A percentile compares a stretch with the other conserved stretches of the same genome.
phyloP scores from a whole-genome alignment of 2,329 filamentous ascomycete genomes.

The Alternaria triticimaculans region DNA sequence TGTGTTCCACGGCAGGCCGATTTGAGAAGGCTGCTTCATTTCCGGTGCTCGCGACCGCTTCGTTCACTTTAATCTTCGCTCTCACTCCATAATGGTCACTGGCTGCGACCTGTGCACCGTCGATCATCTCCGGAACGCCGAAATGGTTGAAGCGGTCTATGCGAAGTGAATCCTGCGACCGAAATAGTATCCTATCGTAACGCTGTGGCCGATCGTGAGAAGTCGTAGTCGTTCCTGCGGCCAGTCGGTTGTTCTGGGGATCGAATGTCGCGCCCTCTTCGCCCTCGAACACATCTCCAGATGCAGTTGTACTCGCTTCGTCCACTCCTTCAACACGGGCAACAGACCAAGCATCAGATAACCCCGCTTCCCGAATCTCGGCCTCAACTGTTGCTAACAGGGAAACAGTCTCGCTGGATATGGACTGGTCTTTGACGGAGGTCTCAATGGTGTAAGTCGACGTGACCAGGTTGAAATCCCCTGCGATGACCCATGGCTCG shows the following conservation, averaged over 20 bases:
- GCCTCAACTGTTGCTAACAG: slow-evolving; percentile 57
- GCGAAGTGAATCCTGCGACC: slow-evolving; percentile 49
- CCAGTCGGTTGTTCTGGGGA: slow-evolving; percentile 63
- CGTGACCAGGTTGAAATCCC: slow-evolving; percentile 70
- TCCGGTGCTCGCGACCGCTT: not conserved
- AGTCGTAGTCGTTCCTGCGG: slow-evolving; percentile 60
- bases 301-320: slow-evolving; percentile 34
- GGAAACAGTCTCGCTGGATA: slow-evolving; percentile 58
- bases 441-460: slow-evolving; percentile 63
- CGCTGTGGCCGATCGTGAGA: slow-evolving; percentile 68
- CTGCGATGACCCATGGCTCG: slow-evolving; percentile 64
- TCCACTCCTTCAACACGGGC: slow-evolving; percentile 55
- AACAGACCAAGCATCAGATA: slow-evolving; percentile 62
- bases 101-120: slow-evolving; percentile 26
- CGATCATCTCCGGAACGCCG: slow-evolving; percentile 52
- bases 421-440: slow-evolving; percentile 59
- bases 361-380: slow-evolving; percentile 53
- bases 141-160: slow-evolving; percentile 64
- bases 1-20: slow-evolving; percentile 15
- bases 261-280: slow-evolving; percentile 72
- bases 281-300: slow-evolving; percentile 58
- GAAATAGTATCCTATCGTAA: slow-evolving; percentile 69
- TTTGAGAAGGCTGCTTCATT: slow-evolving; percentile 8
- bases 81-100: slow-evolving; percentile 64
- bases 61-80: slow-evolving; percentile 39